These are phyloP conservation scores for Mycena epipterygia DNA, from an alignment of 768 basidiomycete genomes.

Conservation along the genomic window DNA sequence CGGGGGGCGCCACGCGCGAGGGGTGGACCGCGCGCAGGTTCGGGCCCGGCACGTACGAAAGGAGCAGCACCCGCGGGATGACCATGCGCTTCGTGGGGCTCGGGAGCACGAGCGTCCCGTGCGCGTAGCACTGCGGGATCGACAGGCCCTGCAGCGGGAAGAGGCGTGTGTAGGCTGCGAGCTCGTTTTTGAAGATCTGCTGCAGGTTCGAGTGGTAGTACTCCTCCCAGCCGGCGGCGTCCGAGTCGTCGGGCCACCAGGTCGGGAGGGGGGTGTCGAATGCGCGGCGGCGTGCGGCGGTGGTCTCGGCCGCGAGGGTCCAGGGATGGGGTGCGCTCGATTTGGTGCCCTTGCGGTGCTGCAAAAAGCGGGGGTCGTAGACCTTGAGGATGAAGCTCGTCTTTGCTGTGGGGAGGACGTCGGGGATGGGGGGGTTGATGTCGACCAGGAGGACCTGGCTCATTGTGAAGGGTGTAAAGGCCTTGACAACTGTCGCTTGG, in stretches of 20 bases:
- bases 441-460: slow-evolving; percentile 37
- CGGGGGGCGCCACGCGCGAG: slow-evolving; percentile 1
- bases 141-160: slow-evolving; percentile 32
- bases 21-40: slow-evolving; percentile 31
- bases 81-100: slow-evolving; percentile 23
- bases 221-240: slow-evolving; percentile 35
- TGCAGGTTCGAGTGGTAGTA: slow-evolving; percentile 29
- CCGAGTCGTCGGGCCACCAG: slow-evolving; percentile 36
- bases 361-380: slow-evolving; percentile 35
- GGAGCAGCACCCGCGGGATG: slow-evolving; percentile 33
- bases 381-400: slow-evolving; percentile 33
- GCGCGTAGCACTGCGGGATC: slow-evolving; percentile 30
- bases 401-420: slow-evolving; percentile 12
- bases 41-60: slow-evolving; percentile 31
- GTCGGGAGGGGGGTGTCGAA: slow-evolving; percentile 25
- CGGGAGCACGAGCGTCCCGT: slow-evolving; percentile 27
- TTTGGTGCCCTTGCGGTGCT: slow-evolving; percentile 31
- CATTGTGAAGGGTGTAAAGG: slow-evolving; percentile 37
- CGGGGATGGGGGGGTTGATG: slow-evolving; percentile 28
- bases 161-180: slow-evolving; percentile 30
- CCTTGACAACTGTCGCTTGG: slow-evolving; percentile 33
- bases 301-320: slow-evolving; percentile 34
- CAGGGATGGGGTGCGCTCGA: slow-evolving; percentile 33
- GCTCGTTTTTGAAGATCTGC: slow-evolving; percentile 31
- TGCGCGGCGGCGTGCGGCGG: slow-evolving; percentile 30